Evolutionary conservation across 345 rosid genomes (phyloP), one percentile per base, ranked within the genome.

Genomic region (Erysimum cheiranthoides): DNA sequence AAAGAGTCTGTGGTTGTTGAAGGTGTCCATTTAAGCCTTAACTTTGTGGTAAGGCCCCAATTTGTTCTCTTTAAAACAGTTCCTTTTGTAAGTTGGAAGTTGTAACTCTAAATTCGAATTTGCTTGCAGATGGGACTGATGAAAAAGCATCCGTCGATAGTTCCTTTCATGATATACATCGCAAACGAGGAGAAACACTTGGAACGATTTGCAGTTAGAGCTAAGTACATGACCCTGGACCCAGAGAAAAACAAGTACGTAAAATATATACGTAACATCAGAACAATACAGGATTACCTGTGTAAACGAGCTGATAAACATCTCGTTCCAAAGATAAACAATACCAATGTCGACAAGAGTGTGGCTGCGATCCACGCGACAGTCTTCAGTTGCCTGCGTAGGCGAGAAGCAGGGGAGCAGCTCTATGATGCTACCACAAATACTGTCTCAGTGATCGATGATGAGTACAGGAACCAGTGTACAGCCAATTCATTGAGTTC

Each of bases 291-390:
- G 71, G 99, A 96, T 54, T 96, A 91, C 79, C 85, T 96, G 9
- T 88, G 95, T 82, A 86, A 91, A 77, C 82, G 97, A 71, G 99
- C 98, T 70, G 99, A 93, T 84, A 96, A 96, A 76, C 99, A 96
- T 83, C 86, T 93, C 42, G 97, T 96, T 34, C 98, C 99, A 27
- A 96, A 91, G 84, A 84, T 96, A 80, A 96, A 93, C 83, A 96
- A 96, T 61, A 96, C 99, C 12, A 96, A 96, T 65, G 99, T 96
- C 1, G 99, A 96, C 66, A 89, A 83, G 82, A 96, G 99, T 34
- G 99, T 96, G 45, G 99, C 99, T 10, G 89, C 93, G 18, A 96
- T 96, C 78, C 99, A 96, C 76, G 99, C 99, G 5, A 91, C 97
- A 1, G 93, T 96, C 47, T 96, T 96, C 80, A 86, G 98, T 78